Percentiles rank a stretch among this genome's conserved stretches.
These are phyloP conservation scores for Coemansia sp. DNA, from an alignment of 192 early-diverging fungal species.

Conservation along the genomic window DNA sequence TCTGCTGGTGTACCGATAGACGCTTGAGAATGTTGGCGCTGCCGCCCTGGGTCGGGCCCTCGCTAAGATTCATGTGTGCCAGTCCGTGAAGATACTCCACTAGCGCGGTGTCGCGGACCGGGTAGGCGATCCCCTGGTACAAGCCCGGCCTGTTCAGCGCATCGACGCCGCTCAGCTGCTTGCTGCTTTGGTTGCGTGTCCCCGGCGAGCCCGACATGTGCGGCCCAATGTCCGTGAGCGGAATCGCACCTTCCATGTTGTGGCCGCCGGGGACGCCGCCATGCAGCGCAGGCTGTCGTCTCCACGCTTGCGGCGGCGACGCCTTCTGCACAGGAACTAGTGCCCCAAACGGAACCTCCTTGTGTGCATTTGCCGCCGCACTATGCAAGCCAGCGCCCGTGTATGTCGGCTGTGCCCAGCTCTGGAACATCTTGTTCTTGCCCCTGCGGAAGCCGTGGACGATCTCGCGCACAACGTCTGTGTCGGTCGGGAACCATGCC, in stretches of 20 bases:
- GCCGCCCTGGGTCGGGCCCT: slow-evolving; percentile 3
- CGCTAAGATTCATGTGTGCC: slow-evolving; percentile 18
- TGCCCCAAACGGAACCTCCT: slow-evolving; percentile 52
- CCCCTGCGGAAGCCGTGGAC: slow-evolving; percentile 45
- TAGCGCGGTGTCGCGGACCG: slow-evolving; percentile 27
- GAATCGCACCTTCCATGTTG: slow-evolving; percentile 44
- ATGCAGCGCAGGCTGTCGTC: slow-evolving; percentile 11
- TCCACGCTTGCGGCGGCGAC: slow-evolving; percentile 1
- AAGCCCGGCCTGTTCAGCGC: slow-evolving; percentile 32
- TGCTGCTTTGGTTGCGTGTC: not conserved
- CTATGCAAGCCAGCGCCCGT: slow-evolving; percentile 7
- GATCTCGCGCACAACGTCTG: slow-evolving; percentile 83
- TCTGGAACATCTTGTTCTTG: slow-evolving; percentile 9
- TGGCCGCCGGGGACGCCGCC: not conserved
- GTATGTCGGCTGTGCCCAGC: slow-evolving; percentile 1
- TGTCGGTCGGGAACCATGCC: slow-evolving; percentile 75
- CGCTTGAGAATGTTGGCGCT: slow-evolving; percentile 28
- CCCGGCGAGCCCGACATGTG: slow-evolving; percentile 14
- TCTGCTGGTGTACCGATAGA: slow-evolving; percentile 31
- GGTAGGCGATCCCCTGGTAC: slow-evolving; percentile 43
- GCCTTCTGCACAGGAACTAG: slow-evolving; percentile 34
- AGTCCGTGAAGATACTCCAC: slow-evolving; percentile 37
- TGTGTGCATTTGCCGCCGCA: slow-evolving; percentile 30
- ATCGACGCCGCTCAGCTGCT: slow-evolving; percentile 4
- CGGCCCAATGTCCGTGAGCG: slow-evolving; percentile 26